These are phyloP conservation scores for Persicaria tinctoria DNA, from an alignment of 148 eudicot species.

Conservation along the genomic window DNA sequence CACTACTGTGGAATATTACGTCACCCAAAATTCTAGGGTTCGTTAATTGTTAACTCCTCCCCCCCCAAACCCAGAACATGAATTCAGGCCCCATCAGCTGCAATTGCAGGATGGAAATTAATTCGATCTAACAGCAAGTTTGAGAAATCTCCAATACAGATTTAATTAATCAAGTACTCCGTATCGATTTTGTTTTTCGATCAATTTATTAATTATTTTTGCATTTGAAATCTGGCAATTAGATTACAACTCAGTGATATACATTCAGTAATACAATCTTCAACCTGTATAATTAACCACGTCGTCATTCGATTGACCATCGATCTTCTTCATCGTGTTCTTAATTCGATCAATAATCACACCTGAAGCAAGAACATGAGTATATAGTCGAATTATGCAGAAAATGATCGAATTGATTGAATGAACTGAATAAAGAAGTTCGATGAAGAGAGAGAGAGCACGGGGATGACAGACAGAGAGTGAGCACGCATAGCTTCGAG, in stretches of 20 bases:
- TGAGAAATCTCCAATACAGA: background rate
- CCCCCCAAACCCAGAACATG: background rate
- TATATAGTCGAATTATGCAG: background rate
- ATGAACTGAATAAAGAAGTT: background rate
- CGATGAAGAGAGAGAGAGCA: slow-evolving; percentile 11
- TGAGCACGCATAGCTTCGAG: slow-evolving; percentile 36
- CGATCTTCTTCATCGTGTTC: too few species aligned
- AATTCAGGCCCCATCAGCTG: background rate
- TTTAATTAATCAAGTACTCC: background rate
- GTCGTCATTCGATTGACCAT: too few species aligned
- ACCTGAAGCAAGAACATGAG: too few species aligned
- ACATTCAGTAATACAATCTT: too few species aligned
- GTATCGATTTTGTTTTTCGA: too few species aligned
- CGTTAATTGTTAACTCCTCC: background rate
- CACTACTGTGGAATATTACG: background rate
- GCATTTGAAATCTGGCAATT: too few species aligned
- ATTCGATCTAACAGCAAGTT: background rate
- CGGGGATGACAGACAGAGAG: slow-evolving; percentile 50
- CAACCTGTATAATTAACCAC: too few species aligned
- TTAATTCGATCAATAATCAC: too few species aligned
- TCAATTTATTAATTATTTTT: too few species aligned
- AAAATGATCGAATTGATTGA: too few species aligned
- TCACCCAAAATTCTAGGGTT: slow-evolving; percentile 2
- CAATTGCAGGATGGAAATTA: background rate
- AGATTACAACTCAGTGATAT: too few species aligned